These are phyloP conservation scores for Nicotiana paniculata DNA, from an alignment of 257 asterid genomes.

Conservation along the genomic window DNA sequence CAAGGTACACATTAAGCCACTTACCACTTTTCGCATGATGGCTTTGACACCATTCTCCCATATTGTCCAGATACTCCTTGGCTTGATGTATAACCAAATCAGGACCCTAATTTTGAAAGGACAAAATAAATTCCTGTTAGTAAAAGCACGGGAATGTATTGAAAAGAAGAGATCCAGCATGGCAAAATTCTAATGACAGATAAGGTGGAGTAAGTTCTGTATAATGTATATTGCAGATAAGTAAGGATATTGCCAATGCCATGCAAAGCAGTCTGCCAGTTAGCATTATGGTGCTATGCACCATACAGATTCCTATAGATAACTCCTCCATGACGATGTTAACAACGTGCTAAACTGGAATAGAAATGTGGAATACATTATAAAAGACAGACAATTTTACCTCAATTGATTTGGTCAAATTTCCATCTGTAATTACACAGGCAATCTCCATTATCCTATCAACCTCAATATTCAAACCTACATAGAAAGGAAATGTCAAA, in stretches of 20 bases:
- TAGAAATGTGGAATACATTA: neutral
- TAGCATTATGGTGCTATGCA: neutral
- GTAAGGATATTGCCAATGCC: neutral
- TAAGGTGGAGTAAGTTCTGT: neutral
- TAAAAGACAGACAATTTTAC: constrained; percentile 25
- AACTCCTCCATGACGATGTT: neutral
- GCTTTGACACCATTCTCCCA: constrained; percentile 97
- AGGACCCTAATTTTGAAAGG: constrained; percentile 57
- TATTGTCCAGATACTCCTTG: constrained; percentile 70
- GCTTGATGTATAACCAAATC: constrained; percentile 83
- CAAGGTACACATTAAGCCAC: constrained; percentile 4
- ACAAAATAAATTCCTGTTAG: neutral
- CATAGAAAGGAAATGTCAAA: constrained; percentile 20
- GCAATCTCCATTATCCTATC: constrained; percentile 96
- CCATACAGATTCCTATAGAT: neutral
- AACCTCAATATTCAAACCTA: constrained; percentile 74
- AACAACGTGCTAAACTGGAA: constrained; percentile 4
- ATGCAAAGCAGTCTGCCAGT: constrained; percentile 3
- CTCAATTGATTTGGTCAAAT: constrained; percentile 66
- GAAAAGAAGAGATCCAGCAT: neutral
- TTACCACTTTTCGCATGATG: constrained; percentile 88
- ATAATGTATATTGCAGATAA: neutral
- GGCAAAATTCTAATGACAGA: neutral
- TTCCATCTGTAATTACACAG: constrained; percentile 87
- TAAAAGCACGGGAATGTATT: neutral